Conservation (phyloP, 2,329 filamentous ascomycete genomes). For the Coniella lustricola region DNA sequence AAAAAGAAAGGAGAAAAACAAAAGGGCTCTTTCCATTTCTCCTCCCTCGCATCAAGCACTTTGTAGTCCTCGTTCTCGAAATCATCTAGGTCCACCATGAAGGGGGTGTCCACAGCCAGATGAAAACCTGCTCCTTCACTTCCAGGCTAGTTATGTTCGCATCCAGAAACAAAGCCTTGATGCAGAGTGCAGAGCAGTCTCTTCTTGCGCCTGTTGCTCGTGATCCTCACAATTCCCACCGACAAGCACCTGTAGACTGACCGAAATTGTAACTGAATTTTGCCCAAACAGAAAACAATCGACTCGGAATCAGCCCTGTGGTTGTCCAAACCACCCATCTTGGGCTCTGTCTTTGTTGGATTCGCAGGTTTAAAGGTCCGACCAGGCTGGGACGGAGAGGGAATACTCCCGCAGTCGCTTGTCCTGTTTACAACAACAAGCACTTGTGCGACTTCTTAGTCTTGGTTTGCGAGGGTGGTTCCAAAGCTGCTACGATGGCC, state of each 20-base stretch:
- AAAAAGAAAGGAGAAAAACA: slow-evolving; percentile 3
- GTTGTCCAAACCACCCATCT: slow-evolving; percentile 10
- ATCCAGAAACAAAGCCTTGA: not conserved
- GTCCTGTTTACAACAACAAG: slow-evolving; percentile 54
- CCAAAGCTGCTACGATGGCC: slow-evolving; percentile 93
- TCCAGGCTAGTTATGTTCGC: not conserved
- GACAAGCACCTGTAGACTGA: no score
- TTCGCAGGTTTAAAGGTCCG: not conserved
- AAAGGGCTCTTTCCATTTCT: slow-evolving; percentile 1
- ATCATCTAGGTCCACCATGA: not conserved
- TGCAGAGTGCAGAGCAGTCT: slow-evolving; percentile 2
- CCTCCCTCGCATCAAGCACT: no score
- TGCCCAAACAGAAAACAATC: no score
- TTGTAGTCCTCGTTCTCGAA: slow-evolving; percentile 1
- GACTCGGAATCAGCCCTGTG: slow-evolving; percentile 8
- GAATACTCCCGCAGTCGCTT: not conserved
- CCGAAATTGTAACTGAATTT: no score
- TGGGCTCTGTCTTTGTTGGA: slow-evolving; percentile 5
- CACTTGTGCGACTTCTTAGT: slow-evolving; percentile 63
- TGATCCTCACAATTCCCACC: not conserved
- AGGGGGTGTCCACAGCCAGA: not conserved
- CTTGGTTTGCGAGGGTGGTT: slow-evolving; percentile 71
- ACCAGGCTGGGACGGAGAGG: not conserved
- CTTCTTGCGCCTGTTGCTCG: slow-evolving; percentile 5
- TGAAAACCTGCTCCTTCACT: not conserved